Evolutionary conservation across 2,329 filamentous ascomycete genomes (phyloP).

Genomic region (Colletotrichum eleusines): DNA sequence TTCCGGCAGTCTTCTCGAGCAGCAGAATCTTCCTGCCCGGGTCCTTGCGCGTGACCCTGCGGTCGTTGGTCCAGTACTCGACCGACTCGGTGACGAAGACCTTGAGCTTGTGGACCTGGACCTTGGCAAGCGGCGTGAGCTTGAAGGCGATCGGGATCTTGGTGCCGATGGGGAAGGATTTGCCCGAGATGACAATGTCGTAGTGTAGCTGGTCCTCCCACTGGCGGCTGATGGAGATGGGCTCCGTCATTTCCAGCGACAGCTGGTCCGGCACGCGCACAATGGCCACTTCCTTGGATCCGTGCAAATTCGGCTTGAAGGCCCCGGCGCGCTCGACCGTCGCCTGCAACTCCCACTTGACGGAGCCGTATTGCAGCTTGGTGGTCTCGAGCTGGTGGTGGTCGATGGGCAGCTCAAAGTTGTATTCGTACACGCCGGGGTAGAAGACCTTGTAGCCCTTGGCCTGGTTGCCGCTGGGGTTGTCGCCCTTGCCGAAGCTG

Average conservation of each 20-base stretch:
- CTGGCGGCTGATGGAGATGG: constrained; percentile 91
- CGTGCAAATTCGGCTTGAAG: constrained; percentile 89
- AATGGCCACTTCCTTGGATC: constrained; percentile 83
- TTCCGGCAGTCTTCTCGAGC: constrained; percentile 89
- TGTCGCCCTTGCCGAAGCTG: constrained; percentile 86
- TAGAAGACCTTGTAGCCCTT: constrained; percentile 90
- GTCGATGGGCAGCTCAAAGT: constrained; percentile 91
- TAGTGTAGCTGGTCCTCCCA: constrained; percentile 98
- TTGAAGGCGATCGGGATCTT: constrained; percentile 95
- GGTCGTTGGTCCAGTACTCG: constrained; percentile 90
- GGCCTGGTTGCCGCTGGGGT: constrained; percentile 65
- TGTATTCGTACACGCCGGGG: constrained; percentile 74
- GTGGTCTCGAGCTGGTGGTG: constrained; percentile 91
- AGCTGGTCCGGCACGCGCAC: constrained; percentile 89
- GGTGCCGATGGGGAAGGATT: constrained; percentile 90
- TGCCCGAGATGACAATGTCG: constrained; percentile 95
- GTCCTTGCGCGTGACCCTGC: constrained; percentile 86
- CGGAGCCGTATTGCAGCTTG: constrained; percentile 85
- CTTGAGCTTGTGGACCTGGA: constrained; percentile 92
- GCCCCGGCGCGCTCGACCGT: constrained; percentile 87
- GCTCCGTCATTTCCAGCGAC: constrained; percentile 90
- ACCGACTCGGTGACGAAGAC: constrained; percentile 91
- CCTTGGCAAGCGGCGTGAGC: constrained; percentile 90
- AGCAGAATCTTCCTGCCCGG: constrained; percentile 86
- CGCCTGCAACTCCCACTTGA: constrained; percentile 90